A percentile compares a stretch with the other conserved stretches of the same genome.
These are phyloP conservation scores for Flaveria bidentis DNA, from an alignment of 129 eudicot species.

Conservation along the genomic window DNA sequence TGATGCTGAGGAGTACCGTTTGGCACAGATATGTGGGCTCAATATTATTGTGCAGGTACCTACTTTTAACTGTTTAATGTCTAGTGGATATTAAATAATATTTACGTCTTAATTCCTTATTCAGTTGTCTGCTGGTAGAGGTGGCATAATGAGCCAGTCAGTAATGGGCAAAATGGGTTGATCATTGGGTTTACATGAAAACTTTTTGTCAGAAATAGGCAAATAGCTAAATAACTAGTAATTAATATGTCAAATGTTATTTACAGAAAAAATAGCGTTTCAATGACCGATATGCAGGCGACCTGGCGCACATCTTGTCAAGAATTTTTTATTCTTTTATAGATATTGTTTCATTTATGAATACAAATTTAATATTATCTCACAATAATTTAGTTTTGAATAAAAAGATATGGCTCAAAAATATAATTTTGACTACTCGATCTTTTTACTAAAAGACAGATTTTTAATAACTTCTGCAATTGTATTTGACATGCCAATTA, in stretches of 20 bases:
- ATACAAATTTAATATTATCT: not conserved
- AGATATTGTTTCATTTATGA: not conserved
- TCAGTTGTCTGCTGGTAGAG: not conserved
- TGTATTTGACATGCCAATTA: not conserved
- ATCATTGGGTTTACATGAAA: conserved; percentile 1
- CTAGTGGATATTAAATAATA: not conserved
- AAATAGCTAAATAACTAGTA: not conserved
- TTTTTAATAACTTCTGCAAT: not conserved
- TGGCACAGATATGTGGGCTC: conserved; percentile 98
- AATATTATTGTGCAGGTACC: conserved; percentile 88
- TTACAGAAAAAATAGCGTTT: not conserved
- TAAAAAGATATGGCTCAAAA: not conserved
- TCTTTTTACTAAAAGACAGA: not conserved
- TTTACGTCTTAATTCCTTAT: not conserved
- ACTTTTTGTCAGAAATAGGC: not conserved
- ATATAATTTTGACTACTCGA: not conserved
- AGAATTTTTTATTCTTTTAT: not conserved
- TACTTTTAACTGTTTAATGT: not conserved
- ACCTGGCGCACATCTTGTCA: not conserved
- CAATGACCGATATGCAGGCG: not conserved
- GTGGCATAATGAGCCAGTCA: not conserved
- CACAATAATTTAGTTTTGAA: not conserved
- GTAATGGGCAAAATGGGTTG: not conserved
- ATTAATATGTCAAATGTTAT: not conserved
- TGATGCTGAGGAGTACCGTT: conserved; percentile 98